These are phyloP conservation scores for Suillus weaverae DNA, from an alignment of 768 basidiomycete genomes.

Conservation along the genomic window DNA sequence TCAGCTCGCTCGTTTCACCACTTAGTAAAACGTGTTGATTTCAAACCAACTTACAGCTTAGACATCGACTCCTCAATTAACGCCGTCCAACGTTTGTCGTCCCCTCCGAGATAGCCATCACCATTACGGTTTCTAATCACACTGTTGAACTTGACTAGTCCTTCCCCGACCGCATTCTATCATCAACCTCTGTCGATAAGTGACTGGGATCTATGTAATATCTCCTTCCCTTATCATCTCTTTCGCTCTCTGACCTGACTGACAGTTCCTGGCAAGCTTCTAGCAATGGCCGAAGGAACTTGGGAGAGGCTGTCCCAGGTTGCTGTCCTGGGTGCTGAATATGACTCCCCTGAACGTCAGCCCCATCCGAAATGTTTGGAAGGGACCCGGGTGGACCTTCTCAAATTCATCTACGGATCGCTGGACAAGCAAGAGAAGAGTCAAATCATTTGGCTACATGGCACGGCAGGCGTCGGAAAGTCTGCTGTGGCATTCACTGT, in stretches of 20 bases:
- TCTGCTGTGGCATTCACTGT: constrained; percentile 2
- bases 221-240: neutral
- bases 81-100: neutral
- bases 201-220: neutral
- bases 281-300: neutral
- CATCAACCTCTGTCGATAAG: neutral
- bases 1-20: neutral
- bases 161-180: neutral
- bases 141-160: neutral
- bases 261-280: neutral
- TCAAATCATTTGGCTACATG: neutral
- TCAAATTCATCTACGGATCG: neutral
- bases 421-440: neutral
- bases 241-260: neutral
- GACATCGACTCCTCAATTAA: neutral
- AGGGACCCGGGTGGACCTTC: neutral
- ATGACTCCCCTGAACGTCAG: neutral
- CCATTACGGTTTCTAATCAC: neutral
- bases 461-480: neutral
- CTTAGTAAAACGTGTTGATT: too few relatives aligned
- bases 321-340: neutral
- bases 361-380: neutral
- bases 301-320: neutral
- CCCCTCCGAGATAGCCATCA: neutral
- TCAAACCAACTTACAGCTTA: neutral